Evolutionary conservation across 2,329 filamentous ascomycete species (phyloP).

Genomic region (Exophiala xenobiotica): DNA sequence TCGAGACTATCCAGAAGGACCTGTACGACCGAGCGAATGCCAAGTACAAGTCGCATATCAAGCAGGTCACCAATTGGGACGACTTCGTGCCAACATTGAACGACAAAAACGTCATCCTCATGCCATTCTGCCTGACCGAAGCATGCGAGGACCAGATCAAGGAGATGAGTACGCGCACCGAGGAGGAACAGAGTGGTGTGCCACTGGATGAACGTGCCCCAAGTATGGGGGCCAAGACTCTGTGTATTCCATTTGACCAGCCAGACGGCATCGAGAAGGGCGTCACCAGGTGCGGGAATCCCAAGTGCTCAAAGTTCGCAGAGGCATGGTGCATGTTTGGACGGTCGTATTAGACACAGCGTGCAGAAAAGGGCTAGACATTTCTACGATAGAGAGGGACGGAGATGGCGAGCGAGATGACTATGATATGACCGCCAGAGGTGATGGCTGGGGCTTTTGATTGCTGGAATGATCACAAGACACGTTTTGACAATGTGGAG

Average conservation of each 20-base stretch:
- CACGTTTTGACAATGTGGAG: not conserved
- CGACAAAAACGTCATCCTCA: constrained; percentile 85
- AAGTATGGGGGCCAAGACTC: constrained; percentile 72
- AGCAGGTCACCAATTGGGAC: constrained; percentile 81
- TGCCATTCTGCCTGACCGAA: constrained; percentile 80
- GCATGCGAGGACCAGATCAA: constrained; percentile 95
- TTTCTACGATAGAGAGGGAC: not conserved
- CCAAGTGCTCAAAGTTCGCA: constrained; percentile 73
- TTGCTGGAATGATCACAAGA: constrained; percentile 1
- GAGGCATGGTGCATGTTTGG: constrained; percentile 94
- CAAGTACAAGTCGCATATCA: constrained; percentile 75
- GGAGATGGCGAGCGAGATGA: not conserved
- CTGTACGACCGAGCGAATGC: constrained; percentile 75
- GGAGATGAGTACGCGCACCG: constrained; percentile 78
- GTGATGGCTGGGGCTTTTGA: not conserved
- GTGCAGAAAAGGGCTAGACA: not conserved
- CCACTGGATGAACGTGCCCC: constrained; percentile 71
- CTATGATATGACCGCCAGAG: constrained; percentile 1
- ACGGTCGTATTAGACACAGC: constrained; percentile 41
- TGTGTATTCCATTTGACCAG: constrained; percentile 83
- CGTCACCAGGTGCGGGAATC: constrained; percentile 88
- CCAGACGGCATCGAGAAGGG: constrained; percentile 74
- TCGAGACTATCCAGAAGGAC: constrained; percentile 86
- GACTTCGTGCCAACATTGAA: constrained; percentile 89
- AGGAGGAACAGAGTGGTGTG: constrained; percentile 60